Evolutionary conservation across 306 rosid species (phyloP), one percentile per base, ranked within the genome.

Genomic region (Biancaea sappan): DNA sequence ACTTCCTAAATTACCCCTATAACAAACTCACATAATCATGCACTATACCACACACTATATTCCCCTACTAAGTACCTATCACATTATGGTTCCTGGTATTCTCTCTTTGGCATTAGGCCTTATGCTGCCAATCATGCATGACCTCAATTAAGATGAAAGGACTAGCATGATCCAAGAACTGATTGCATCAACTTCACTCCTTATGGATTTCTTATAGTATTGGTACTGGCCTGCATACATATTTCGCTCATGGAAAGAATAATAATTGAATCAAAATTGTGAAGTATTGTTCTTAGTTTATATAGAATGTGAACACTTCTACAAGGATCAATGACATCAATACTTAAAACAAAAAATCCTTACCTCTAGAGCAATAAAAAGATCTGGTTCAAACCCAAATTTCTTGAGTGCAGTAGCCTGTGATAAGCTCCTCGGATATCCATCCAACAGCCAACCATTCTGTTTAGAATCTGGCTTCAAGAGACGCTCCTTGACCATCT

Each of bases 381-480:
- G 78, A 79, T 94, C 87, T 3, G 97, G 99, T 67, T 80, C 56
- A 66, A 94, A 83, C 28, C 92, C 97, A 28, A 81, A 77, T 66
- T 74, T 64, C 65, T 84, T 68, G 3, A 94, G 91, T 18, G 96
- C 93, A 78, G 63, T 63, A 76, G 99, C 97, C 83, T 94, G 99
- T 5, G 97, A 92, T 50, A 81, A 82, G 88, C 99, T 94, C 86
- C 99, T 87, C 59, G 99, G 99, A 71, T 90, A 92, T 25, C 99
- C 99, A 82, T 94, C 98, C 73, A 94, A 81, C 72, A 92, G 99
- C 99, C 99, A 94, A 53, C 99, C 99, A 66, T 85, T 79, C 54
- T 87, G 64, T 43, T 18, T 77, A 77, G 99, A 77, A 74, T 94
- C 98, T 10, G 90, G 88, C 77, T 82, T 79, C 41, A 44, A 82